phyloP scores from a whole-genome alignment of 208 protist species.

The Trichomonas tenax region DNA sequence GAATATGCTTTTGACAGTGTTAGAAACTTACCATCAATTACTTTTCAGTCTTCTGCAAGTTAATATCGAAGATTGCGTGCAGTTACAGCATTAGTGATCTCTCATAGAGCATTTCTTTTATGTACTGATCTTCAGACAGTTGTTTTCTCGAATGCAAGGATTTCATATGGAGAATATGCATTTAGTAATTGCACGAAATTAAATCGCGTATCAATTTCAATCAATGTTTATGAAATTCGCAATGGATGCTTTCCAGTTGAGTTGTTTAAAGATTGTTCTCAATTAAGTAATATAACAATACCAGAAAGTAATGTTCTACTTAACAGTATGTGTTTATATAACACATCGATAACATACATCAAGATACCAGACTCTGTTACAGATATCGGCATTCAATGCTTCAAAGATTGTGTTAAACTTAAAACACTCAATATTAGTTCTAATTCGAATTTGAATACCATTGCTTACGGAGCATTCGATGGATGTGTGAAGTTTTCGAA shows the following conservation, averaged over 20 bases:
- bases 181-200: background rate
- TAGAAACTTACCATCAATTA: background rate
- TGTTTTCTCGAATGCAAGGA: background rate
- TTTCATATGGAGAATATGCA: background rate
- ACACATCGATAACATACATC: background rate
- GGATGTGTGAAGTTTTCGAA: background rate
- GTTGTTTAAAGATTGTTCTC: background rate
- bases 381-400: background rate
- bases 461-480: background rate
- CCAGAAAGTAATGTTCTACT: background rate
- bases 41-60: too few species aligned
- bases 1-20: background rate
- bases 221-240: background rate
- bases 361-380: background rate
- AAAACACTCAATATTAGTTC: background rate
- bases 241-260: background rate
- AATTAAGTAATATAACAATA: background rate
- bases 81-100: background rate
- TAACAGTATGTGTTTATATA: background rate
- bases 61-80: too few species aligned
- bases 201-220: background rate
- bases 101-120: background rate
- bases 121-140: background rate
- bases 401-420: background rate
- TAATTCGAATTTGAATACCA: background rate